Evolutionary conservation across 805 yeast species (phyloP).

Genomic region (Wickerhamiella vanderwaltii): DNA sequence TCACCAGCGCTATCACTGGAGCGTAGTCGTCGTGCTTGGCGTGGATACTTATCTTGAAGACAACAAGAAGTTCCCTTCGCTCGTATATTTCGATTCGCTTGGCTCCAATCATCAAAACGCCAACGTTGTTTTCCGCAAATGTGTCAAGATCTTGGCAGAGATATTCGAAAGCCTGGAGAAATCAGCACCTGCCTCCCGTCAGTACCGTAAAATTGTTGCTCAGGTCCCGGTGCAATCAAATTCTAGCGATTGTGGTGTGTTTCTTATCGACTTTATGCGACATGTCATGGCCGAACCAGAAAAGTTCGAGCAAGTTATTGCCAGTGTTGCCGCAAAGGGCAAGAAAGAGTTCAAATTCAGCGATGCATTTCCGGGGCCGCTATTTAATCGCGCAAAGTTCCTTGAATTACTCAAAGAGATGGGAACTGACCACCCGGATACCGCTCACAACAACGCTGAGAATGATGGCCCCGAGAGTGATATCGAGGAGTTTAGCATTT

Average conservation of each 20-base stretch:
- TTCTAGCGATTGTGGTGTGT: slow-evolving; percentile 90
- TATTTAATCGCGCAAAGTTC: neutral
- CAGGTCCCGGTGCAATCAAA: slow-evolving; percentile 75
- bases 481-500: no score
- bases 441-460: neutral
- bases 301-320: slow-evolving; percentile 27
- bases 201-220: slow-evolving; percentile 28
- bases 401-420: neutral
- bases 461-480: neutral
- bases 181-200: slow-evolving; percentile 36
- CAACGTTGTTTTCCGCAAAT: slow-evolving; percentile 15
- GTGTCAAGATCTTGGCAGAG: slow-evolving; percentile 7
- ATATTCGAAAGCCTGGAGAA: slow-evolving; percentile 9
- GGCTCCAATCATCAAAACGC: slow-evolving; percentile 7
- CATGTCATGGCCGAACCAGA: slow-evolving; percentile 42
- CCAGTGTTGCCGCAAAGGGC: neutral
- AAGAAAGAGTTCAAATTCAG: neutral
- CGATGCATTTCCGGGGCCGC: neutral
- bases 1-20: slow-evolving; percentile 79
- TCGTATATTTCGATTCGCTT: slow-evolving; percentile 67
- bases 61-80: slow-evolving; percentile 23
- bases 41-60: slow-evolving; percentile 10
- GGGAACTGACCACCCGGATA: neutral
- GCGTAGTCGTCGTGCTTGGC: slow-evolving; percentile 42
- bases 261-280: slow-evolving; percentile 61